Base-by-base conservation (phyloP, 345 rosid species). In the Iberis pinnata region DNA sequence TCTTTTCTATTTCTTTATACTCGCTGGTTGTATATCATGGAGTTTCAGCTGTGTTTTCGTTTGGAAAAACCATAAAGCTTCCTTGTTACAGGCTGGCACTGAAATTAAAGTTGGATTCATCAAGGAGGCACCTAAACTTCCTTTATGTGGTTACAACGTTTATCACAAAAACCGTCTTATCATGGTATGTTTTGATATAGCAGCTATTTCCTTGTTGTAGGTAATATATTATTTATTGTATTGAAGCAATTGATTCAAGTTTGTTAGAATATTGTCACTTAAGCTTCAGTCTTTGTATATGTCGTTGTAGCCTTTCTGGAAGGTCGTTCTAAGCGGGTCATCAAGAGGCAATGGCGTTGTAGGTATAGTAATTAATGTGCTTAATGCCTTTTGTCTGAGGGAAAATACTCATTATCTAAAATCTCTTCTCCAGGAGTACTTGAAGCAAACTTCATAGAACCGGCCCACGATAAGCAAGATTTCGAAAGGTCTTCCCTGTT, bases 381-480 rank as follows among this genome's bases (percentile, higher is more conserved):
- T 54, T 67, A 32, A 24, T 37, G 12, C 27, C 29, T 64, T 18
- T 56, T 27, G 5, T 50, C 51, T 63, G 49, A 16, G 25, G 20
- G 27, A 29, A 58, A 38, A 44, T 27, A 56, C 62, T 53, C 51
- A 64, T 53, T 49, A 48, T 58, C 51, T 68, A 50, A 53, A 49
- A 13, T 57, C 32, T 58, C 49, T 57, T 75, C 26, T 5, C 6
- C 56, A 92, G 98, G 98, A 61, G 93, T 88, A 59, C 84, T 92
- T 63, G 96, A 92, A 77, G 96, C 84, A 48, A 83, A 92, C 73
- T 92, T 92, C 73, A 78, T 88, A 29, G 96, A 92, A 76, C 98
- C 98, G 8, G 83, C 96, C 9, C 98, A 92, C 65, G 88, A 92
- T 73, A 92, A 92, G 78, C 98, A 92, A 51, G 95, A 81, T 58